phyloP scores from a whole-genome alignment of 441 rosid genomes.

The Bocquillonia castaneifolia region DNA sequence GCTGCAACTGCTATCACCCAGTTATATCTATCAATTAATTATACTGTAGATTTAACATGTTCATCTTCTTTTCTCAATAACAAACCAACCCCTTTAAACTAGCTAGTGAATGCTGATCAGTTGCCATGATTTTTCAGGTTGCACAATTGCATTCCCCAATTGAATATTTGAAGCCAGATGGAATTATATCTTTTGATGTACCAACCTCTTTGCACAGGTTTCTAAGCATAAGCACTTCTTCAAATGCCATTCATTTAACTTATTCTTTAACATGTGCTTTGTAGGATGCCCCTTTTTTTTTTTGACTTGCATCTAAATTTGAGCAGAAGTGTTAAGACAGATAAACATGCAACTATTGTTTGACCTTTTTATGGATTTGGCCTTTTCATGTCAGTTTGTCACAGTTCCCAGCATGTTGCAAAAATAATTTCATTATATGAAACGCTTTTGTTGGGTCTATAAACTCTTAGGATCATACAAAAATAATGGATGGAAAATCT shows the following conservation, averaged over 20 bases:
- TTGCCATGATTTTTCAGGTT: slow-evolving; percentile 42
- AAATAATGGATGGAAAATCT: background rate
- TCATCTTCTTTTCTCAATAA: slow-evolving; percentile 2
- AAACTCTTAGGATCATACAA: background rate
- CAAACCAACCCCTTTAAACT: background rate
- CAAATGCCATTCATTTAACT: background rate
- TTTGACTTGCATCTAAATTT: background rate
- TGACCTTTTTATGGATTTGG: background rate
- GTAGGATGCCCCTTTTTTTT: background rate
- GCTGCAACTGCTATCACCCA: background rate
- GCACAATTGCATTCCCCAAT: slow-evolving; percentile 58
- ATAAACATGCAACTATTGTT: background rate
- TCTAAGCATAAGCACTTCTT: background rate
- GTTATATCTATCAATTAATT: background rate
- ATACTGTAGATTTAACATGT: background rate
- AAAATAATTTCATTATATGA: background rate
- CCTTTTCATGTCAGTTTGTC: background rate
- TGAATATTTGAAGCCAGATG: slow-evolving; percentile 85
- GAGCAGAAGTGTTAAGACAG: background rate
- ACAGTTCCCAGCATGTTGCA: background rate
- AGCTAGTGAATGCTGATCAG: slow-evolving; percentile 9
- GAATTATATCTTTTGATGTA: slow-evolving; percentile 75
- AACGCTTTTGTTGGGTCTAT: background rate
- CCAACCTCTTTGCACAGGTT: slow-evolving; percentile 95
- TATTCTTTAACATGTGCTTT: background rate